Conservation (phyloP, 208 protist genomes). For the Leishmania tropica region DNA sequence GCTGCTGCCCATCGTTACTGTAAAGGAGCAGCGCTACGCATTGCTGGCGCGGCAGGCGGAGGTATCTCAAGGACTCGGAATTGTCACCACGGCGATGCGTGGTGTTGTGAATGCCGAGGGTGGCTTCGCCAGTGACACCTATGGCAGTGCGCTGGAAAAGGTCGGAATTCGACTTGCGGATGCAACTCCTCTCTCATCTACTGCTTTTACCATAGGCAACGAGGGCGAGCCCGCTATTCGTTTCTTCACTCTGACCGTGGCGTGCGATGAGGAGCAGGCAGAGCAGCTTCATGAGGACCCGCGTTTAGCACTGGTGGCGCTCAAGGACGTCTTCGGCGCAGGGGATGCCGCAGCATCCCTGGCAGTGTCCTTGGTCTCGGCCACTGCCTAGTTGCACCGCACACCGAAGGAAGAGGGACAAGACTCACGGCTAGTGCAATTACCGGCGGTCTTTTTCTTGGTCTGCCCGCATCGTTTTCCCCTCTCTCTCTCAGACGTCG, state of each 20-base stretch:
- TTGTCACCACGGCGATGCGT: constrained; percentile 49
- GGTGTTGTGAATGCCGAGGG: constrained; percentile 35
- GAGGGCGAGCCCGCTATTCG: constrained; percentile 53
- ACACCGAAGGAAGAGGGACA: neutral
- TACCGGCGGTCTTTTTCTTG: neutral
- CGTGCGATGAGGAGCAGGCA: constrained; percentile 30
- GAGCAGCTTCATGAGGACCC: constrained; percentile 16
- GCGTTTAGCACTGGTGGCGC: constrained; percentile 31
- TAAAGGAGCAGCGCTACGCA: constrained; percentile 36
- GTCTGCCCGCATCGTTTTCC: neutral
- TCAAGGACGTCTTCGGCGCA: constrained; percentile 44
- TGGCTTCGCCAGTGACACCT: constrained; percentile 21
- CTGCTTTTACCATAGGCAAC: constrained; percentile 60
- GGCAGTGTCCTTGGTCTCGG: constrained; percentile 42
- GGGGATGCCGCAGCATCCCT: constrained; percentile 65
- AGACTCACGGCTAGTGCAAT: neutral
- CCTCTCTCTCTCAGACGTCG: neutral
- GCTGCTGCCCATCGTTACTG: constrained; percentile 50
- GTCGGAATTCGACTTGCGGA: constrained; percentile 38
- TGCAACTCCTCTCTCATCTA: constrained; percentile 17
- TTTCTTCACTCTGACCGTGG: constrained; percentile 37
- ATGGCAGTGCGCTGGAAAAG: constrained; percentile 27
- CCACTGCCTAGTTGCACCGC: neutral
- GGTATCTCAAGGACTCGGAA: constrained; percentile 35
- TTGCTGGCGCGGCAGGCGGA: constrained; percentile 46